Conservation (phyloP, 2,329 filamentous ascomycete species). For the Ophiognomonia clavigignenti-juglandacearum region DNA sequence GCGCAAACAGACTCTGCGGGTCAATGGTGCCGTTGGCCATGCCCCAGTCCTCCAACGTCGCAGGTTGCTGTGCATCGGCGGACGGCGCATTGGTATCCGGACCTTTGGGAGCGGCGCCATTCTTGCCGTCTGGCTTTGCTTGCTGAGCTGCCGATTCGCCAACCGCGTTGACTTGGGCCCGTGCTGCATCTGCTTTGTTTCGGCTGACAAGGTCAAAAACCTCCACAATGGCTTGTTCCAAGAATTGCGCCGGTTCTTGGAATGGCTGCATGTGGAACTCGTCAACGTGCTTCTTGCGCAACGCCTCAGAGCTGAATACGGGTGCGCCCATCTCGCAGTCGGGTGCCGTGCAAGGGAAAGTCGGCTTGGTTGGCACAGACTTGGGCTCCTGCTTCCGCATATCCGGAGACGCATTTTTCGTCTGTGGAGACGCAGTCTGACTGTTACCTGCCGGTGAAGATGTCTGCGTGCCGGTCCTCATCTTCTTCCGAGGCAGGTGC, state of each 20-base stretch:
- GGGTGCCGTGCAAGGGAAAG: conserved; percentile 46
- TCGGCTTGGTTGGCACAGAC: conserved; percentile 34
- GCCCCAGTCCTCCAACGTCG: conserved; percentile 17
- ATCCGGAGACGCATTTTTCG: conserved; percentile 42
- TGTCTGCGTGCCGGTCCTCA: conserved; percentile 40
- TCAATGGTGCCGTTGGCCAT: conserved; percentile 47
- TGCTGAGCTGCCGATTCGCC: conserved; percentile 35
- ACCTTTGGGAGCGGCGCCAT: conserved; percentile 24
- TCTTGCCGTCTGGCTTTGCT: conserved; percentile 18
- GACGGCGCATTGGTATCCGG: conserved; percentile 21
- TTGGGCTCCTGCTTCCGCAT: conserved; percentile 27
- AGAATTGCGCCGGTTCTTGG: conserved; percentile 50
- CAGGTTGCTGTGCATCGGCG: conserved; percentile 15
- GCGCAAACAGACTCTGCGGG: conserved; percentile 43
- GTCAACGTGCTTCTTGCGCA: conserved; percentile 46
- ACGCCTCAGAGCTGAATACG: conserved; percentile 51
- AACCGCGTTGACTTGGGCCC: conserved; percentile 41
- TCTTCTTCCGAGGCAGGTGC: conserved; percentile 53
- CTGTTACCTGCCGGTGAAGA: conserved; percentile 25
- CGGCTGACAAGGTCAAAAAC: conserved; percentile 45
- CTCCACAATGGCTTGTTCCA: conserved; percentile 46
- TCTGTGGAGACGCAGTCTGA: conserved; percentile 27
- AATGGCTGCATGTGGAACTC: conserved; percentile 55
- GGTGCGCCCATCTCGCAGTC: conserved; percentile 47
- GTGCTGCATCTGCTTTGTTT: conserved; percentile 31